These are phyloP conservation scores for Xylaria polymorpha DNA, from an alignment of 2,329 filamentous ascomycete genomes.

Conservation along the genomic window DNA sequence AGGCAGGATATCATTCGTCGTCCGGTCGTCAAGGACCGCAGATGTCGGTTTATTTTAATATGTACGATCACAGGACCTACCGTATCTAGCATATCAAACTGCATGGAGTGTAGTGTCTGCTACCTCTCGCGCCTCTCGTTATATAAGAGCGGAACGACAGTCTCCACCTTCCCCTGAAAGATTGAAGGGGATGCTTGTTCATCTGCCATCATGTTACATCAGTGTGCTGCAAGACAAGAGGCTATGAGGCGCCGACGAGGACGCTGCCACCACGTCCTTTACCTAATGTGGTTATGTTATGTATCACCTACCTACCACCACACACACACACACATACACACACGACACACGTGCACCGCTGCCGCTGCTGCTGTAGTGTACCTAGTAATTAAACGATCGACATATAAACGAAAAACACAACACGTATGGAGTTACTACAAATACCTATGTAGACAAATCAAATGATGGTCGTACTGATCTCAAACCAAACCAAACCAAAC, in stretches of 20 bases:
- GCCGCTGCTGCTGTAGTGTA: no score
- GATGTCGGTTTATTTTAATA: slow-evolving; percentile 26
- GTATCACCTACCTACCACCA: background rate
- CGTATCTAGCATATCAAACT: slow-evolving; percentile 24
- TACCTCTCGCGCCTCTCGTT: slow-evolving; percentile 17
- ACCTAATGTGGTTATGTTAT: slow-evolving; percentile 9
- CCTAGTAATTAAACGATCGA: background rate
- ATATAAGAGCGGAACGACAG: slow-evolving; percentile 26
- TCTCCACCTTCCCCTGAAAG: slow-evolving; percentile 37
- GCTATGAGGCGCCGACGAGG: background rate
- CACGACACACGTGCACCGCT: background rate
- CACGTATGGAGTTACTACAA: no score
- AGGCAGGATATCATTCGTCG: slow-evolving; percentile 14
- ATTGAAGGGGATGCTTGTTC: slow-evolving; percentile 12
- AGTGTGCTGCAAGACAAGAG: slow-evolving; percentile 8
- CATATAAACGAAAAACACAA: no score
- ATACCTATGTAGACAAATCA: background rate
- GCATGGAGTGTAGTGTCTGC: slow-evolving; percentile 8
- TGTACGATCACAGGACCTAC: slow-evolving; percentile 25
- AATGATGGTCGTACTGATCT: background rate
- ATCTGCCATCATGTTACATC: slow-evolving; percentile 9
- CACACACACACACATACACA: background rate
- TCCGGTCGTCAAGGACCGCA: slow-evolving; percentile 12
- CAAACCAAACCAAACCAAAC: background rate
- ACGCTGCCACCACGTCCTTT: background rate